Percentiles rank a stretch among this genome's conserved stretches.
Evolutionary conservation across 805 yeast species (phyloP).

Genomic region (Tetrapisispora pingtungensis): DNA sequence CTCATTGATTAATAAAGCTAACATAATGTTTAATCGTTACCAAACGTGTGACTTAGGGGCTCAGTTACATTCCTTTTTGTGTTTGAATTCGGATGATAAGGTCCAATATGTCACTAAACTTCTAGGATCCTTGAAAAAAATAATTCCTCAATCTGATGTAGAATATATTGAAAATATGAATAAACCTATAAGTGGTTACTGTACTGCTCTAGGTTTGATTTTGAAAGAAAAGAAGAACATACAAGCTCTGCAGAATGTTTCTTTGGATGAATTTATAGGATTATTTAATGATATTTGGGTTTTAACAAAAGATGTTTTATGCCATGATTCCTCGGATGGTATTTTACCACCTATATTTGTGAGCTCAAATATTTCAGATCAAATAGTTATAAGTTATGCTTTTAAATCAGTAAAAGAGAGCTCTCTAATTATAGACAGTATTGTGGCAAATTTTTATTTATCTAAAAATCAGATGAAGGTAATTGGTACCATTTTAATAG

Average conservation of each 20-base stretch:
- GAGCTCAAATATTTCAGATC: constrained; percentile 32
- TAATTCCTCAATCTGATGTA: constrained; percentile 27
- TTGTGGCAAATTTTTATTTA: constrained; percentile 32
- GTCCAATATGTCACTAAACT: constrained; percentile 26
- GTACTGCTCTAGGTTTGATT: constrained; percentile 46
- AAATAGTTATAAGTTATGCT: constrained; percentile 50
- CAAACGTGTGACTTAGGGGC: constrained; percentile 78
- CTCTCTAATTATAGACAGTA: constrained; percentile 39
- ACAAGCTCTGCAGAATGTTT: background rate
- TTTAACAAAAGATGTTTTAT: constrained; percentile 36
- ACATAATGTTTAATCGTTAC: constrained; percentile 34
- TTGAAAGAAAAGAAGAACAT: constrained; percentile 16
- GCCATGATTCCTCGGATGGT: constrained; percentile 66
- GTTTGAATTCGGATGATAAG: constrained; percentile 27
- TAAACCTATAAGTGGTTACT: constrained; percentile 59
- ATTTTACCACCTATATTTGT: constrained; percentile 41
- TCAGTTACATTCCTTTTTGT: constrained; percentile 45
- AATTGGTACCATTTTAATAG: constrained; percentile 47
- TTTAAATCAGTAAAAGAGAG: constrained; percentile 84
- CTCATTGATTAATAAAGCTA: constrained; percentile 20
- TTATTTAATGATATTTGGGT: constrained; percentile 24
- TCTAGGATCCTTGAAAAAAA: constrained; percentile 27
- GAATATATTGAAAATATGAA: constrained; percentile 37
- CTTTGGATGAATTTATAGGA: constrained; percentile 4
- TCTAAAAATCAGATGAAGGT: constrained; percentile 15